Conservation (phyloP, 2,329 filamentous ascomycete species). For the Tolypocladium amazonense region DNA sequence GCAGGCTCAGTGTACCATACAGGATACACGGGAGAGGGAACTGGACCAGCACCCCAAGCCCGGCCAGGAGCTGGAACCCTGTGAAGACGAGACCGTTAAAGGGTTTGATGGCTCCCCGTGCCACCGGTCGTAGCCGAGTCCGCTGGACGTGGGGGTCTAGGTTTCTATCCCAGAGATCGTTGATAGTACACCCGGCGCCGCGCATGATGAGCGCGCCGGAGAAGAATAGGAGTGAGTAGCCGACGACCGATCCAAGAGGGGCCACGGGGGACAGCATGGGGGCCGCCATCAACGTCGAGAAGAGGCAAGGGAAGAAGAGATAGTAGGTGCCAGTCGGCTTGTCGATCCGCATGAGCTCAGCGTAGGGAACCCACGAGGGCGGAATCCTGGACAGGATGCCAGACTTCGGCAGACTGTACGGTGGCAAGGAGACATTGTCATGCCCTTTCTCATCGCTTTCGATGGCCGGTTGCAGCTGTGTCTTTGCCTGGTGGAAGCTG, state of each 20-base stretch:
- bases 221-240: slow-evolving; percentile 60
- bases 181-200: slow-evolving; percentile 79
- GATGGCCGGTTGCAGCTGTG: slow-evolving; percentile 6
- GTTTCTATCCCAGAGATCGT: slow-evolving; percentile 83
- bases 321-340: slow-evolving; percentile 78
- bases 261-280: slow-evolving; percentile 54
- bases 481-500: slow-evolving; percentile 13
- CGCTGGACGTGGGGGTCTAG: slow-evolving; percentile 71
- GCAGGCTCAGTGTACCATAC: slow-evolving; percentile 66
- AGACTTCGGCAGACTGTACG: slow-evolving; percentile 59
- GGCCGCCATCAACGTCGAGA: slow-evolving; percentile 72
- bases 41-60: slow-evolving; percentile 64
- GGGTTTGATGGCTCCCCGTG: slow-evolving; percentile 65
- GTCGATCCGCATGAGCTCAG: slow-evolving; percentile 69
- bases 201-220: slow-evolving; percentile 75
- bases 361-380: slow-evolving; percentile 63
- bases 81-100: slow-evolving; percentile 64
- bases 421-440: slow-evolving; percentile 3
- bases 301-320: slow-evolving; percentile 76
- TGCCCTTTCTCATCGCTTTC: not conserved
- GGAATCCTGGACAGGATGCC: slow-evolving; percentile 64
- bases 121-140: slow-evolving; percentile 70
- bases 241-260: slow-evolving; percentile 47
- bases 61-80: slow-evolving; percentile 61
- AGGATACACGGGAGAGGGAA: slow-evolving; percentile 65